Conservation (phyloP, 176 grass and related monocot genomes). For the Carex kokanica region DNA sequence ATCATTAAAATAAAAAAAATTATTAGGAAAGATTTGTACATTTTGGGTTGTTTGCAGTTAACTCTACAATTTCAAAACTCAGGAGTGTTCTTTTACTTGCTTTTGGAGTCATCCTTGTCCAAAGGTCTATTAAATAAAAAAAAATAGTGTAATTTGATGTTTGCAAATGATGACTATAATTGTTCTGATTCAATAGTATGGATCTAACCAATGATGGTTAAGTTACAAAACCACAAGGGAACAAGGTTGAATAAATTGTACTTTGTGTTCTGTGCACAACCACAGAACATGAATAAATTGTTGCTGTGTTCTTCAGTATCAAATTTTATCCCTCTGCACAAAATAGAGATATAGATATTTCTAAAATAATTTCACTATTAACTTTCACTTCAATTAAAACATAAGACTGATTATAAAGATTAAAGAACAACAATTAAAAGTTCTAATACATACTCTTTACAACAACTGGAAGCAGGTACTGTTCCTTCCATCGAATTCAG, state of each 20-base stretch:
- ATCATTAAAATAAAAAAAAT: background rate
- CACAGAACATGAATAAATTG: background rate
- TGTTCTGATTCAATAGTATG: background rate
- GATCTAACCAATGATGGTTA: background rate
- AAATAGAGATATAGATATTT: background rate
- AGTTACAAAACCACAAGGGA: background rate
- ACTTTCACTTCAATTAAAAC: background rate
- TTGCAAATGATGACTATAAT: background rate
- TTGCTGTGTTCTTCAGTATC: background rate
- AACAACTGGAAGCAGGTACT: conserved; percentile 62
- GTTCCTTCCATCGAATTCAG: conserved; percentile 54
- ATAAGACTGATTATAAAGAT: background rate
- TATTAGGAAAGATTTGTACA: background rate
- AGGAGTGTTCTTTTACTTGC: too few relatives aligned
- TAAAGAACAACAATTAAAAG: background rate
- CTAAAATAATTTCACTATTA: background rate
- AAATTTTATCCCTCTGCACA: background rate
- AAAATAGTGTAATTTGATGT: background rate
- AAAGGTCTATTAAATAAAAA: background rate
- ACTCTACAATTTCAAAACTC: background rate
- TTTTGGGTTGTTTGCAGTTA: background rate
- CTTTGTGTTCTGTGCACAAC: background rate
- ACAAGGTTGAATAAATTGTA: background rate
- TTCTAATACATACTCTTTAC: conserved; percentile 63
- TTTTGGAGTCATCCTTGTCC: background rate